Evolutionary conservation across 768 basidiomycete species (phyloP).

Genomic region (Saitozyma sp.): DNA sequence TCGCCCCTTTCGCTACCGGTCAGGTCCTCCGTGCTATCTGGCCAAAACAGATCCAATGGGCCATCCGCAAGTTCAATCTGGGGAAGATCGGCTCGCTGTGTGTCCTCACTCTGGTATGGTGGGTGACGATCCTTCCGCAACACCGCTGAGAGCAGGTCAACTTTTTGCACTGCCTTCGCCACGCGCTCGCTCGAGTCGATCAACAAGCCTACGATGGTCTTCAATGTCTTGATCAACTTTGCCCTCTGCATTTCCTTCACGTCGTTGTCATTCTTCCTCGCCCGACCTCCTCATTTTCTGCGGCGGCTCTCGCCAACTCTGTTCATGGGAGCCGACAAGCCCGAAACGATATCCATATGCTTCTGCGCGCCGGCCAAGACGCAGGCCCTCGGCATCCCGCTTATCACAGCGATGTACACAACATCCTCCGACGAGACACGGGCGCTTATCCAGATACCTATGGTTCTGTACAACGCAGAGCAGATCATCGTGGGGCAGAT

Average conservation of each 20-base stretch:
- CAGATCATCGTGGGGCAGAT: constrained; percentile 40
- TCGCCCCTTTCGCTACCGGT: constrained; percentile 47
- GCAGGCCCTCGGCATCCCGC: constrained; percentile 37
- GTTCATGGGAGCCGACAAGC: constrained; percentile 11
- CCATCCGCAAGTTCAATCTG: constrained; percentile 24
- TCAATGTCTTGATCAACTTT: constrained; percentile 36
- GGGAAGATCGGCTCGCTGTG: constrained; percentile 41
- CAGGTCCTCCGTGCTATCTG: constrained; percentile 41
- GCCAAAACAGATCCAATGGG: constrained; percentile 33
- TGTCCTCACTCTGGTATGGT: constrained; percentile 46
- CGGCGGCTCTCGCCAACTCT: constrained; percentile 3
- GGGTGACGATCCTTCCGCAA: background rate
- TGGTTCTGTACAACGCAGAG: constrained; percentile 46
- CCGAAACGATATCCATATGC: constrained; percentile 17
- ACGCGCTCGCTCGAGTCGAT: constrained; percentile 16
- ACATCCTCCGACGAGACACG: constrained; percentile 20
- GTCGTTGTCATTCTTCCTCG: constrained; percentile 13
- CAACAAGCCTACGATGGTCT: constrained; percentile 6
- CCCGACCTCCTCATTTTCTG: constrained; percentile 16
- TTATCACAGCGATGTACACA: constrained; percentile 42
- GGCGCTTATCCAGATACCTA: constrained; percentile 38
- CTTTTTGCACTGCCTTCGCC: constrained; percentile 26
- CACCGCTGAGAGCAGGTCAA: constrained; percentile 15
- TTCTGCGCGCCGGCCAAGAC: constrained; percentile 29
- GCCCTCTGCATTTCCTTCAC: constrained; percentile 30